A percentile compares a stretch with the other conserved stretches of the same genome.
phyloP scores from a whole-genome alignment of 257 asterid genomes.

The Cordia subcordata region DNA sequence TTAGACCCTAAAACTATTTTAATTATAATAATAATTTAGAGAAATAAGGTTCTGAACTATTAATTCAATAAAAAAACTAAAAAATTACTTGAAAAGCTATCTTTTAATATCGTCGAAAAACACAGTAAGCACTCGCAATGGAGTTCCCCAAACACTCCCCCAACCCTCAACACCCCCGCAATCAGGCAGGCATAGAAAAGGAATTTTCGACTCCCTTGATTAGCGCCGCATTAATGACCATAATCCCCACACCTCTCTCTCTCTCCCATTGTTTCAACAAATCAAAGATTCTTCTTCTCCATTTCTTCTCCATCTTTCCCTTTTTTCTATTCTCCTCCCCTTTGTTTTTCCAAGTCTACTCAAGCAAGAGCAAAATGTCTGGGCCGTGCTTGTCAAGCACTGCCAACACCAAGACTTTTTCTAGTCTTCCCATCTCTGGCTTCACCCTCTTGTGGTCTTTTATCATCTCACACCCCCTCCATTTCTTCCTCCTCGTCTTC shows the following conservation, averaged over 20 bases:
- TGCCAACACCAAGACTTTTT: constrained; percentile 28
- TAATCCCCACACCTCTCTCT: constrained; percentile 16
- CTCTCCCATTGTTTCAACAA: constrained; percentile 1
- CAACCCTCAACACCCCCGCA: no score
- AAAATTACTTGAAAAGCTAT: no score
- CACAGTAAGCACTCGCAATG: no score
- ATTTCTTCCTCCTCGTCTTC: constrained; percentile 56
- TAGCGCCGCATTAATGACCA: constrained; percentile 64
- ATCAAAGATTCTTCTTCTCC: constrained; percentile 25
- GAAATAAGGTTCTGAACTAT: no score
- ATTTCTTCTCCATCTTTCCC: constrained; percentile 35
- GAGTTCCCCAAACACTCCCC: no score
- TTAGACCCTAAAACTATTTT: no score
- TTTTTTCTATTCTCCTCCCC: constrained; percentile 22
- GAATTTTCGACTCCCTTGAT: constrained; percentile 35
- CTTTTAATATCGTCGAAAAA: no score
- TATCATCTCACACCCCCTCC: constrained; percentile 59
- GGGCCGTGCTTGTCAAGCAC: constrained; percentile 32
- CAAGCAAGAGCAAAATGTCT: constrained; percentile 37
- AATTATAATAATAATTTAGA: no score
- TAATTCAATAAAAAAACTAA: no score
- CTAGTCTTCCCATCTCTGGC: constrained; percentile 35
- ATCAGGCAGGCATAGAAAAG: no score
- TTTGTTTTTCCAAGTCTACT: no score
- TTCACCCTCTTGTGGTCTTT: constrained; percentile 24